A percentile compares a stretch with the other conserved stretches of the same genome.
These are phyloP conservation scores for Scytalidium lignicola DNA, from an alignment of 2,329 filamentous ascomycete genomes.

Conservation along the genomic window DNA sequence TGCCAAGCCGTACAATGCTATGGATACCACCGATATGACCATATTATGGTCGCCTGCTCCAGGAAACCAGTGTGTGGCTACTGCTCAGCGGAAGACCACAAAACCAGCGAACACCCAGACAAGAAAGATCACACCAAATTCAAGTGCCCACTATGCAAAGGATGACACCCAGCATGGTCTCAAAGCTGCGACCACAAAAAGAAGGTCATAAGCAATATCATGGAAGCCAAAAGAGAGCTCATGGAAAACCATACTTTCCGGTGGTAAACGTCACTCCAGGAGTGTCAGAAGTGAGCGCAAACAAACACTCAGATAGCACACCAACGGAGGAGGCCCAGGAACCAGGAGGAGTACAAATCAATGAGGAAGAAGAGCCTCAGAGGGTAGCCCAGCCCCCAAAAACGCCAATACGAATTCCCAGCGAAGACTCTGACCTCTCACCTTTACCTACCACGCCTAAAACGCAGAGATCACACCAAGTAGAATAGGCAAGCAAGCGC, in stretches of 20 bases:
- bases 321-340: too few species aligned
- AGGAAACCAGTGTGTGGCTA: not conserved
- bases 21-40: not conserved
- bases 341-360: too few species aligned
- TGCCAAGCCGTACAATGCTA: not conserved
- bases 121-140: not conserved
- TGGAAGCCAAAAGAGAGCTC: not conserved
- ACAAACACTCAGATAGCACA: too few species aligned
- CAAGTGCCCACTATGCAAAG: not conserved
- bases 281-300: too few species aligned
- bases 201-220: not conserved
- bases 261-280: too few species aligned
- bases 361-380: too few species aligned
- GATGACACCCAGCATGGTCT: not conserved
- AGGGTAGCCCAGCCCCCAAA: too few species aligned
- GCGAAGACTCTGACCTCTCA: too few species aligned
- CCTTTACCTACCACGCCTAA: too few species aligned
- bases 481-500: too few species aligned
- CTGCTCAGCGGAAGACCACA: not conserved
- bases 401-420: too few species aligned
- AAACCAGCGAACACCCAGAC: not conserved
- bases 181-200: not conserved
- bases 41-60: not conserved
- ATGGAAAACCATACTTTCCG: not conserved
- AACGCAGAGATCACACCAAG: too few species aligned